Evolutionary conservation across 75 land plant species (phyloP).

Genomic region (Adiantum capillusveneris): DNA sequence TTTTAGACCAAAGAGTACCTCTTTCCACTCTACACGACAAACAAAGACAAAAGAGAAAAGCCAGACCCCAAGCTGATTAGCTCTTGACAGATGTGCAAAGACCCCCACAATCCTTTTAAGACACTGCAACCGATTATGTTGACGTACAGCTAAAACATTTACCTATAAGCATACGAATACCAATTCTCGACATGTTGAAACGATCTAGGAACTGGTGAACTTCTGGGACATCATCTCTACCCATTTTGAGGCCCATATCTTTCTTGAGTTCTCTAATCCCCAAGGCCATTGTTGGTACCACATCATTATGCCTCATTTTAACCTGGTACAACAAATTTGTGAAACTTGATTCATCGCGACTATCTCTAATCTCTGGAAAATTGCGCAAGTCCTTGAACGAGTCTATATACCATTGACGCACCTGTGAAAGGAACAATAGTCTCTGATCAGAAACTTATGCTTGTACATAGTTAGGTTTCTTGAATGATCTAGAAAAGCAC

Average conservation of each 20-base stretch:
- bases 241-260: conserved; percentile 46
- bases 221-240: conserved; percentile 60
- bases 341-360: conserved; percentile 66
- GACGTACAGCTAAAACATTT: too few relatives aligned
- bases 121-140: too few relatives aligned
- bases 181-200: conserved; percentile 85
- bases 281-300: conserved; percentile 89
- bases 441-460: too few relatives aligned
- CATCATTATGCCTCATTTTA: conserved; percentile 91
- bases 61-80: too few relatives aligned
- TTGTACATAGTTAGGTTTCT: too few relatives aligned
- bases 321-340: conserved; percentile 74
- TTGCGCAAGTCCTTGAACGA: conserved; percentile 82
- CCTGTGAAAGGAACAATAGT: conserved; percentile 29
- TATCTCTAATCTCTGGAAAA: conserved; percentile 80
- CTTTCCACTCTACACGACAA: neutral
- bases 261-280: conserved; percentile 90
- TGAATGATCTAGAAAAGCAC: too few relatives aligned
- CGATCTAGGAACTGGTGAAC: conserved; percentile 91
- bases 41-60: neutral
- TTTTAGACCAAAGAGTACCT: neutral
- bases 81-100: too few relatives aligned
- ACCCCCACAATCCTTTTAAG: too few relatives aligned
- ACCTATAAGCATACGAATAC: conserved; percentile 87
- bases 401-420: conserved; percentile 96